A percentile compares a stretch with the other conserved stretches of the same genome.
Evolutionary conservation across 2,329 filamentous ascomycete genomes (phyloP).

Genomic region (Fusarium sp.): DNA sequence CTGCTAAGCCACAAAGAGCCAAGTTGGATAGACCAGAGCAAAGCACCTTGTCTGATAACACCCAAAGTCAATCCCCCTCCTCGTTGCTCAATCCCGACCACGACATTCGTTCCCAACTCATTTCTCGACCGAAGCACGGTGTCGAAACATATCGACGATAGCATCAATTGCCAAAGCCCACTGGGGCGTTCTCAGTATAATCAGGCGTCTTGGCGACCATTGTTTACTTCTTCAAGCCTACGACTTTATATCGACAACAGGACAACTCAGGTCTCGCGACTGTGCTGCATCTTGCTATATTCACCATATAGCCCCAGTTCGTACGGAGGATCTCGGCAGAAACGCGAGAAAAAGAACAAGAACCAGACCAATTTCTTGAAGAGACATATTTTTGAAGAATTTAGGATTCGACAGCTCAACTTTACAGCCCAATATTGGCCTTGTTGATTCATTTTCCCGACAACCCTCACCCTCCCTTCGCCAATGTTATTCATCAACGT

Average conservation of each 20-base stretch:
- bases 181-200: background rate
- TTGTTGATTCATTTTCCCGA: background rate
- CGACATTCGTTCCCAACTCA: conserved; percentile 25
- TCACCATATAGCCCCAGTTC: conserved; percentile 10
- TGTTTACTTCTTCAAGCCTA: background rate
- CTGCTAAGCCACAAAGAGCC: conserved; percentile 33
- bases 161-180: background rate
- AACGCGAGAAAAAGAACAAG: background rate
- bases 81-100: conserved; percentile 23
- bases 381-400: background rate
- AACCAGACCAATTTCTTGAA: background rate
- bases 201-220: background rate
- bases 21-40: conserved; percentile 29
- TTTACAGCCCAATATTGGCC: background rate
- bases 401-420: background rate
- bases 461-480: conserved; percentile 1
- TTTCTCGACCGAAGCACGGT: conserved; percentile 1
- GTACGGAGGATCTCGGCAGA: background rate
- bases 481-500: conserved; percentile 18
- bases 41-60: conserved; percentile 28
- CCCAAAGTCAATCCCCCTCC: conserved; percentile 26
- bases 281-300: conserved; percentile 15
- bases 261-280: conserved; percentile 14
- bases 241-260: background rate
- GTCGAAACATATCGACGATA: conserved; percentile 6